Base-by-base conservation (phyloP, 768 basidiomycete species). In the Cystoderma amianthinum region DNA sequence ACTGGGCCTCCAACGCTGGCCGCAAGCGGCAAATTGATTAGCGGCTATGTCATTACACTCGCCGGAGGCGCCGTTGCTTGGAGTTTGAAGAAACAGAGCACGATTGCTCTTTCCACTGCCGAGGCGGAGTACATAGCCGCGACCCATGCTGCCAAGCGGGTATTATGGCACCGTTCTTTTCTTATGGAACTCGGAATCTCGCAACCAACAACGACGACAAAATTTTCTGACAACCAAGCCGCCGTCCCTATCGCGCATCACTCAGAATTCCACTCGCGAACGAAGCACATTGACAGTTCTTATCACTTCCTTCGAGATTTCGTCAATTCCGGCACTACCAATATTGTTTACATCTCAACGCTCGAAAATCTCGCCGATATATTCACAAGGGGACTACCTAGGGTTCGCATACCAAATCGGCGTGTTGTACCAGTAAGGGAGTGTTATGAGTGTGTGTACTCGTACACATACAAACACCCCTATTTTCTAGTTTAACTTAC, bases 91-190 rank as follows among this genome's bases (percentile, higher is more conserved):
- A 52, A 55, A 32, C 54, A 55, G 32, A 41, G 20, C 5, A 39
- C 44, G 10, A 44, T 54, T 5, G 52, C 69, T 0, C 45, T 60
- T 0, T 74, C 68, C 0, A 65, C 67, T 0, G 60, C 59, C 1
- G 67, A 75, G 46, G 66, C 69, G 1, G 71, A 74, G 50, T 72
- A 69, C 45, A 42, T 59, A 24, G 49, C 54, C 1, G 36, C 43
- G 0, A 52, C 55, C 0, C 51, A 62, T 30, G 53, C 61, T 5
- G 44, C 56, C 2, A 50, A 54, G 25, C 46, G 56, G 43, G 54
- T 46, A 4, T 18, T 59, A 6, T 59, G 56, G 56, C 40, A 49
- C 44, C 44, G 42, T 4, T 43, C 47, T 9, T 35, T 54, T 22
- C 36, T 54, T 19, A 16, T 13, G n/a, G 49, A 51, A 44, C 41